Evolutionary conservation across 164 flowering plant genomes (phyloP).

Genomic region (Malania oleifera): DNA sequence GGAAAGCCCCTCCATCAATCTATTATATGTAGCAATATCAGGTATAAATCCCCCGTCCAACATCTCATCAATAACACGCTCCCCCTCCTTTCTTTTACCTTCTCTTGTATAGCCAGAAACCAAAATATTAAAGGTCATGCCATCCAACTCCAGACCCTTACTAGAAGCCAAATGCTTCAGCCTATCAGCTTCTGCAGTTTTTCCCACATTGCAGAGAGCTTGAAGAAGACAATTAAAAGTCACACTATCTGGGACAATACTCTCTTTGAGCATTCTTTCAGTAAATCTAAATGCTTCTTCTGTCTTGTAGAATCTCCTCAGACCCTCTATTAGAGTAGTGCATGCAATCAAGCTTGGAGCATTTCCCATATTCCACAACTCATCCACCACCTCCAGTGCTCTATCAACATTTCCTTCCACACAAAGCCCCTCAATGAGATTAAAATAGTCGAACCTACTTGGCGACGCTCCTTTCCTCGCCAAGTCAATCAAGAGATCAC

Average conservation of each 20-base stretch:
- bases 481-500: constrained; percentile 56
- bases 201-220: constrained; percentile 53
- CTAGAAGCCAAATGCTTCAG: constrained; percentile 61
- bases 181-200: constrained; percentile 55
- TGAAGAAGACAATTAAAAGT: constrained; percentile 69
- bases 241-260: constrained; percentile 59
- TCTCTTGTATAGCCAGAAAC: constrained; percentile 62
- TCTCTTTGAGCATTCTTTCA: constrained; percentile 59
- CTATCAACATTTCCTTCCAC: constrained; percentile 26
- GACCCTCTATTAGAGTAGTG: constrained; percentile 63
- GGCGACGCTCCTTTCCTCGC: constrained; percentile 57
- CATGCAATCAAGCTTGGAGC: constrained; percentile 54
- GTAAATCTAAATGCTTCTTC: constrained; percentile 42
- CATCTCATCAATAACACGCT: constrained; percentile 70
- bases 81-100: constrained; percentile 59
- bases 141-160: constrained; percentile 62
- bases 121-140: constrained; percentile 48
- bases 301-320: constrained; percentile 35
- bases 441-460: constrained; percentile 47
- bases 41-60: constrained; percentile 72
- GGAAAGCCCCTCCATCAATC: constrained; percentile 46
- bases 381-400: constrained; percentile 52
- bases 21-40: constrained; percentile 74
- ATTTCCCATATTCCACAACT: constrained; percentile 53
- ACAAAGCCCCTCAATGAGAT: constrained; percentile 56